Conservation (phyloP, 805 yeast species). For the Lipomyces anomalus region DNA sequence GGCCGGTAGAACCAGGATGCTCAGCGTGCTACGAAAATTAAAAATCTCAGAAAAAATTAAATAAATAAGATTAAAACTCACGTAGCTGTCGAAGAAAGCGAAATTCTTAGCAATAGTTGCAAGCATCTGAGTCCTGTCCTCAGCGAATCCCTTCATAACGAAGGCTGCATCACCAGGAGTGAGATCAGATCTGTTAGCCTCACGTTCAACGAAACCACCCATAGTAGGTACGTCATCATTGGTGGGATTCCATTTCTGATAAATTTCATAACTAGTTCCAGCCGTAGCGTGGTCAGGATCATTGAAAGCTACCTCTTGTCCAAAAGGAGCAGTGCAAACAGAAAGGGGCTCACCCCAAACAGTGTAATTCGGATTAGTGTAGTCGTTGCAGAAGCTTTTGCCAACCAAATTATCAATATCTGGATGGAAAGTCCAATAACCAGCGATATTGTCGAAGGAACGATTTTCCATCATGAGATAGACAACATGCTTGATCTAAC, state of each 20-base stretch:
- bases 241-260: constrained; percentile 2
- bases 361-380: constrained; percentile 2
- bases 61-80: too few species aligned
- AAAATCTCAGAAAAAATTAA: too few species aligned
- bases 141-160: constrained; percentile 1
- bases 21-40: constrained; percentile 2
- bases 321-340: constrained; percentile 1
- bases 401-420: constrained; percentile 3
- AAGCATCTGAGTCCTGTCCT: constrained; percentile 1
- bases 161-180: constrained; percentile 3
- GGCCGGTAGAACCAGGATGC: constrained; percentile 5
- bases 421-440: constrained; percentile 1
- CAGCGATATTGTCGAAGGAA: constrained; percentile 1
- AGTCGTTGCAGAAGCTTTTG: constrained; percentile 1
- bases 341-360: constrained; percentile 3
- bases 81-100: constrained; percentile 1
- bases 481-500: constrained; percentile 4
- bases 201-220: constrained; percentile 4
- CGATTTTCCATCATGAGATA: constrained; percentile 5
- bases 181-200: neutral
- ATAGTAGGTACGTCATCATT: constrained; percentile 1
- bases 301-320: neutral
- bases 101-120: constrained; percentile 1
- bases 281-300: constrained; percentile 4
- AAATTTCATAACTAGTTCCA: constrained; percentile 1